Base-by-base conservation (phyloP, 306 rosid genomes). In the barrel medic (Medicago truncatula) region DNA sequence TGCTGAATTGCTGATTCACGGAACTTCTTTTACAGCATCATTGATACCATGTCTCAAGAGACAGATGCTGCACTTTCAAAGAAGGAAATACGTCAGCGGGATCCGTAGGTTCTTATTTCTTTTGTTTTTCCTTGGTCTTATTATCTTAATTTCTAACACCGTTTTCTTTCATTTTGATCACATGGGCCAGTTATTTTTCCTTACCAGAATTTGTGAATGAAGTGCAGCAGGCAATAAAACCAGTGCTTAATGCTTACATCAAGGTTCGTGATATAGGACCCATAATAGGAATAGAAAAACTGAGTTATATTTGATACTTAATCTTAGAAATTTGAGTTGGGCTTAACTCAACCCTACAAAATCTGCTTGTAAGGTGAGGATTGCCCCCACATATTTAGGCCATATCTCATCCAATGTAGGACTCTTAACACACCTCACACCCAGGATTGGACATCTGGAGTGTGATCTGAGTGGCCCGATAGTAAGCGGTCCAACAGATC, bases 61-160 rank as follows among this genome's bases (percentile, higher is more conserved):
- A 85, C 99, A 47, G 93, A 92, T 82, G 87, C 96, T 41, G 99
- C 99, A 10, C 72, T 96, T 73, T 81, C 99, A 62, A 47, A 84
- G 82, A 92, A 95, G 90, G 97, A 95, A 88, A 95, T 95, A 82
- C 90, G 88, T 20, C 87, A 73, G 39, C 88, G 93, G 80, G 97
- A 92, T 83, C 99, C 97, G 99, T 95, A 89, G 70, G 92, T 74
- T 74, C 77, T 73, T 49, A 20, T 59, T 44, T 62, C 69, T 11
- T 71, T 64, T 74, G 59, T 70, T 41, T 74, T 77, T 81, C 63
- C 64, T 11, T 28, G 25, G 69, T 71, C 60, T 72, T 76, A 67
- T 31, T 31, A 31, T 41, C 67, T 68, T 53, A 52, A 9, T 56
- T 71, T 68, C 80, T 59, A 34, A 77, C 83, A 14, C 65, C 64